phyloP scores from a whole-genome alignment of 1,284 basidiomycete species.

The Taiwanofungus camphoratus region DNA sequence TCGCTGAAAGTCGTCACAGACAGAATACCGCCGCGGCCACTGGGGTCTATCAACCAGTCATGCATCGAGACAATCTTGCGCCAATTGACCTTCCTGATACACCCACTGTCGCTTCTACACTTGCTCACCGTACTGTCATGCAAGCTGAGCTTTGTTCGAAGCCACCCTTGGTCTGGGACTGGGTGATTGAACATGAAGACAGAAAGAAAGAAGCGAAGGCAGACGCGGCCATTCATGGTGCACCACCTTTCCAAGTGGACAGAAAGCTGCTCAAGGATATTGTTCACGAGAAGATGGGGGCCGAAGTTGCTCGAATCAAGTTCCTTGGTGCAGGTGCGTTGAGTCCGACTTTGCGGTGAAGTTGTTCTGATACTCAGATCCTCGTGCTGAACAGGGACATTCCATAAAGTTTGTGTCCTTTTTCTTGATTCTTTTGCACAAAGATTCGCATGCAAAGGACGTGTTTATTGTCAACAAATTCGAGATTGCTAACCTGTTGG shows the following conservation, averaged over 20 bases:
- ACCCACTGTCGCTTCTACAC: slow-evolving; percentile 2
- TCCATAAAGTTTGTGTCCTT: slow-evolving; percentile 57
- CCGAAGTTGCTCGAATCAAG: slow-evolving; percentile 59
- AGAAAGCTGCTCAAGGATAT: slow-evolving; percentile 66
- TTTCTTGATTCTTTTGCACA: too few species aligned
- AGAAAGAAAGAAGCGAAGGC: slow-evolving; percentile 52
- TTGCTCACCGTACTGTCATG: slow-evolving; percentile 8
- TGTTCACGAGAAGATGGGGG: slow-evolving; percentile 60
- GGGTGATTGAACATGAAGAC: slow-evolving; percentile 62
- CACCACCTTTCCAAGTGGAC: slow-evolving; percentile 66
- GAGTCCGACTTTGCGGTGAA: background rate
- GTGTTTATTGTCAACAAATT: too few species aligned
- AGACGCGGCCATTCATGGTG: slow-evolving; percentile 52
- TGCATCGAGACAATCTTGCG: slow-evolving; percentile 11
- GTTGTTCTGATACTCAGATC: too few species aligned
- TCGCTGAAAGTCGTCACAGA: too few species aligned
- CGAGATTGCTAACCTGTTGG: too few species aligned
- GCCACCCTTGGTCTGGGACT: slow-evolving; percentile 50
- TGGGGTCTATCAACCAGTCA: too few species aligned
- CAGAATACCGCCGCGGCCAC: too few species aligned
- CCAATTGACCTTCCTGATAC: slow-evolving; percentile 3
- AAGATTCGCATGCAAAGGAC: too few species aligned
- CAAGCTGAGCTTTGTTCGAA: slow-evolving; percentile 9
- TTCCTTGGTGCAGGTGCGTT: slow-evolving; percentile 70
- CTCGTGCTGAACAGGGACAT: slow-evolving; percentile 49